Evolutionary conservation across 306 rosid genomes (phyloP).

Genomic region (Quercus glauca): DNA sequence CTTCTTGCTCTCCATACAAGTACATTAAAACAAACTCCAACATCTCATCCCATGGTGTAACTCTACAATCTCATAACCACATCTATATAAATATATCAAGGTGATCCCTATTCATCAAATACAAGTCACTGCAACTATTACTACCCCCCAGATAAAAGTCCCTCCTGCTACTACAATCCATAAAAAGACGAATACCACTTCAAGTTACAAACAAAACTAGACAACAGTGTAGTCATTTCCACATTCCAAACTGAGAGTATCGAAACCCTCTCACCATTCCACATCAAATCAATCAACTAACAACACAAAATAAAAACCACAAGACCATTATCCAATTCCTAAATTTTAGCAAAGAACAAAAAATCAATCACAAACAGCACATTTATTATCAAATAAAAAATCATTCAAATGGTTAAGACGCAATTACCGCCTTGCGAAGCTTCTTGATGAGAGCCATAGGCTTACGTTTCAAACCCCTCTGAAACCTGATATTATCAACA

Average conservation of each 20-base stretch:
- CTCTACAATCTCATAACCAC: not conserved
- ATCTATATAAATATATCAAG: not conserved
- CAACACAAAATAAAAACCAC: not conserved
- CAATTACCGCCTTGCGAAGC: constrained; percentile 83
- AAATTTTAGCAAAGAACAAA: not conserved
- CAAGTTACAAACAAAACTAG: not conserved
- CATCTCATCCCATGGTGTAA: not conserved
- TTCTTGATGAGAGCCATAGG: constrained; percentile 97
- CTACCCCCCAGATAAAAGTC: not conserved
- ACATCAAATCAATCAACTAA: not conserved
- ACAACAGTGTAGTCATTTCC: not conserved
- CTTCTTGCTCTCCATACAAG: not conserved
- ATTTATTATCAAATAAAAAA: not conserved
- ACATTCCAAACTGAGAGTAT: no score
- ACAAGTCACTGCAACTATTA: not conserved
- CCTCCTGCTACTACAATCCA: not conserved
- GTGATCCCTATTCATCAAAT: not conserved
- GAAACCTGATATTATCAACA: constrained; percentile 42
- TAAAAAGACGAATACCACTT: not conserved
- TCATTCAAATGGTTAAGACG: not conserved
- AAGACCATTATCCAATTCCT: not conserved
- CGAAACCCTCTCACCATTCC: not conserved
- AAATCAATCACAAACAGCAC: not conserved
- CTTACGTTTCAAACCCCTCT: constrained; percentile 87
- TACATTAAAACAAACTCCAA: not conserved